A percentile compares a stretch with the other conserved stretches of the same genome.
phyloP scores from a whole-genome alignment of 148 eudicot species.

The Polygonum aviculare region DNA sequence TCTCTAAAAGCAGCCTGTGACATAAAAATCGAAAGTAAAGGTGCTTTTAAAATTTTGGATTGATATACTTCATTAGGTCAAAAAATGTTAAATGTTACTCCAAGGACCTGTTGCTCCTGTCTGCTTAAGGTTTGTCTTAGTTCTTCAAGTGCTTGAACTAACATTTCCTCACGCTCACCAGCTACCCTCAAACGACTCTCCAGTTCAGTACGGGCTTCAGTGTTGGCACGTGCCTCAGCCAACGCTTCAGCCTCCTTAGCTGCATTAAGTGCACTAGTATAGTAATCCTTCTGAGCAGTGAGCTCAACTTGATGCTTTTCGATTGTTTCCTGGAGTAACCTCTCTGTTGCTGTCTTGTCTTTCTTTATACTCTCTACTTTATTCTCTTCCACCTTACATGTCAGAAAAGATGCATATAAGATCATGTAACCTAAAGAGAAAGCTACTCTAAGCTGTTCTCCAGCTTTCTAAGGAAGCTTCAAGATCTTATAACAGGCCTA shows the following conservation, averaged over 20 bases:
- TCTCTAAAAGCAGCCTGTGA: conserved; percentile 70
- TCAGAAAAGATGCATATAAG: background rate
- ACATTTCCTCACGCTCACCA: conserved; percentile 84
- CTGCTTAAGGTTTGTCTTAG: conserved; percentile 81
- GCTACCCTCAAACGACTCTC: conserved; percentile 79
- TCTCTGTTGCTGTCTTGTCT: conserved; percentile 90
- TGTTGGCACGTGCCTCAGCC: conserved; percentile 78
- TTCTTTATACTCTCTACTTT: conserved; percentile 84
- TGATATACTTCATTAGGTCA: background rate
- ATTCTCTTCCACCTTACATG: conserved; percentile 77
- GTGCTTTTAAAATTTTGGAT: background rate
- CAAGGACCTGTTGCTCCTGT: conserved; percentile 84
- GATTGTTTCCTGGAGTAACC: conserved; percentile 88
- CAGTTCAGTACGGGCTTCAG: conserved; percentile 81
- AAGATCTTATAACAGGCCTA: background rate
- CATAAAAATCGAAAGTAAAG: conserved; percentile 1
- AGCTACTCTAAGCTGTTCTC: background rate
- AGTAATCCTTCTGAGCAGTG: conserved; percentile 82
- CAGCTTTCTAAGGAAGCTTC: background rate
- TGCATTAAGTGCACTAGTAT: conserved; percentile 67
- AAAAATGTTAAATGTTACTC: background rate
- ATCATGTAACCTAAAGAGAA: background rate
- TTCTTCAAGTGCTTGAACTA: conserved; percentile 91
- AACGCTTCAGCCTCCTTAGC: conserved; percentile 92
- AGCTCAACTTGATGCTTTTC: conserved; percentile 92